Percentiles rank a stretch among this genome's conserved stretches.
Conservation (phyloP, 345 rosid species). For the Ricinus communis region DNA sequence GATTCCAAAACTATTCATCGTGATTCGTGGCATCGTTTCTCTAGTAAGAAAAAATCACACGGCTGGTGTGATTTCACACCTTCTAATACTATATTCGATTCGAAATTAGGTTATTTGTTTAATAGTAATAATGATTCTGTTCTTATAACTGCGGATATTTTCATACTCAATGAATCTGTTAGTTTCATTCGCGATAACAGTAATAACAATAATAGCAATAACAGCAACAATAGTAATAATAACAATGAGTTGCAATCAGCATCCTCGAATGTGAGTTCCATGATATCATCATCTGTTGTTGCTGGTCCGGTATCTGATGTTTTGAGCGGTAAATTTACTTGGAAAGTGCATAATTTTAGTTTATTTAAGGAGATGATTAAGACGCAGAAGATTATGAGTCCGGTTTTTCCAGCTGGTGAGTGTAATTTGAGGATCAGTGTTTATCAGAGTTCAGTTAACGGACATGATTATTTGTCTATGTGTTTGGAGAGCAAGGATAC, state of each 20-base stretch:
- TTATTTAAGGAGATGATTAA: conserved; percentile 94
- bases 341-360: conserved; percentile 98
- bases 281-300: conserved; percentile 49
- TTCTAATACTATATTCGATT: conserved; percentile 72
- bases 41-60: conserved; percentile 93
- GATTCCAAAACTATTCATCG: conserved; percentile 88
- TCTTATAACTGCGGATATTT: conserved; percentile 82
- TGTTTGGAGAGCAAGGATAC: conserved; percentile 97
- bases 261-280: conserved; percentile 21
- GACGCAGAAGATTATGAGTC: conserved; percentile 98
- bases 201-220: not conserved
- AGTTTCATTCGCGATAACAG: conserved; percentile 69
- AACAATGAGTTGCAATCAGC: conserved; percentile 57
- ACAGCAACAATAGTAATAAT: too few species aligned
- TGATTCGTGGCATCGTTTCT: conserved; percentile 99
- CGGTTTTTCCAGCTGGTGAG: conserved; percentile 95
- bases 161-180: conserved; percentile 82
- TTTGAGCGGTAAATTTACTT: conserved; percentile 87
- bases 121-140: conserved; percentile 71
- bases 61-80: conserved; percentile 99
- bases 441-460: conserved; percentile 81
- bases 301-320: conserved; percentile 75
- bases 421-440: conserved; percentile 93
- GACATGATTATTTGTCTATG: conserved; percentile 85
- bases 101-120: conserved; percentile 74